phyloP scores from a whole-genome alignment of 164 flowering plant species.

The Annona cherimola region DNA sequence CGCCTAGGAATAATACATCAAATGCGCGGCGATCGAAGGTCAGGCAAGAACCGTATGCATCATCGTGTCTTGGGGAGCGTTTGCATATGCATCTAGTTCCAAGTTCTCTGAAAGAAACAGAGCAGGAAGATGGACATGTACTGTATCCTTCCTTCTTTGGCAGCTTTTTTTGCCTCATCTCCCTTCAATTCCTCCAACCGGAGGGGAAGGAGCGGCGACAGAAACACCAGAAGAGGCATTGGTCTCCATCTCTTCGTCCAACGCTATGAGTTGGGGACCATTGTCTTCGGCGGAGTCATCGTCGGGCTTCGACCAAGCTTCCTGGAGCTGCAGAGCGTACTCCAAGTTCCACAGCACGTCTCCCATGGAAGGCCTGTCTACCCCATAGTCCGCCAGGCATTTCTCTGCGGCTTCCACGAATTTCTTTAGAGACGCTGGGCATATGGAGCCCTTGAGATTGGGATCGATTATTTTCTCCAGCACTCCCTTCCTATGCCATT shows the following conservation, averaged over 20 bases:
- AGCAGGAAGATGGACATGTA: too few relatives aligned
- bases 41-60: too few relatives aligned
- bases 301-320: conserved; percentile 24
- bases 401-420: conserved; percentile 93
- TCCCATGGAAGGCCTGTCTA: conserved; percentile 94
- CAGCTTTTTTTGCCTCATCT: too few relatives aligned
- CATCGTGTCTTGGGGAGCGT: too few relatives aligned
- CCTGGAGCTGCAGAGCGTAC: conserved; percentile 89
- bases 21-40: too few relatives aligned
- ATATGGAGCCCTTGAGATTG: conserved; percentile 64
- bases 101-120: too few relatives aligned
- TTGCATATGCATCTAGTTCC: too few relatives aligned
- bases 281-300: background rate
- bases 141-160: too few relatives aligned
- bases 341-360: conserved; percentile 93
- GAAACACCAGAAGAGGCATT: too few relatives aligned
- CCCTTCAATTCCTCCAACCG: too few relatives aligned
- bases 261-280: background rate
- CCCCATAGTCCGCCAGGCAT: conserved; percentile 83
- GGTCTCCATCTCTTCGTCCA: background rate
- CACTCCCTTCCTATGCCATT: conserved; percentile 90
- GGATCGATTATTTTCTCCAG: conserved; percentile 77
- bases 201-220: too few relatives aligned
- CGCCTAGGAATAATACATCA: too few relatives aligned
- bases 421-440: conserved; percentile 75